Evolutionary conservation across 345 rosid genomes (phyloP).

Genomic region (Populus tremula): DNA sequence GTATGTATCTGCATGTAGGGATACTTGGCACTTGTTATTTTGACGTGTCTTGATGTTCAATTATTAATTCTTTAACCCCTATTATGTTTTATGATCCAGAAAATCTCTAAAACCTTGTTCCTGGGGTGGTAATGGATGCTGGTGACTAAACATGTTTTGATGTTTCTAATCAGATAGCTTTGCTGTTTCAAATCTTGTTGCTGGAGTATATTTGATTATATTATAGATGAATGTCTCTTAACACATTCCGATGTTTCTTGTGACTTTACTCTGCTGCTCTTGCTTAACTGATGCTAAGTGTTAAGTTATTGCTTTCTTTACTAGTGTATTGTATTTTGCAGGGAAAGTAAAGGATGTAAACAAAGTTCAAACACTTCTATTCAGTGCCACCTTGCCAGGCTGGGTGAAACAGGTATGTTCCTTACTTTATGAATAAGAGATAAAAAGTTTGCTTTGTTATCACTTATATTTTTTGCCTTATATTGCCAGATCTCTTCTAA

Average conservation of each 20-base stretch:
- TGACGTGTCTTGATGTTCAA: not conserved
- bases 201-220: not conserved
- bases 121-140: not conserved
- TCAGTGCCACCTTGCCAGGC: constrained; percentile 87
- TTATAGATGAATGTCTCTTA: not conserved
- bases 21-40: not conserved
- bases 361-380: constrained; percentile 96
- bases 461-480: constrained; percentile 7
- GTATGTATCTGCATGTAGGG: constrained; percentile 31
- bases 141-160: not conserved
- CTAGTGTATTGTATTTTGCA: constrained; percentile 26
- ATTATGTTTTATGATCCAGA: not conserved
- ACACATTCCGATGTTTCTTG: not conserved
- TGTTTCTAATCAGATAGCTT: not conserved
- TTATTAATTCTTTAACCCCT: not conserved
- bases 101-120: not conserved
- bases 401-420: constrained; percentile 84
- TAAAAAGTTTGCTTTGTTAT: not conserved
- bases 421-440: constrained; percentile 4
- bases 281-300: not conserved
- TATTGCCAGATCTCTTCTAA: constrained; percentile 54
- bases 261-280: not conserved
- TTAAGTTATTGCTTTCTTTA: not conserved
- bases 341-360: constrained; percentile 82
- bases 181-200: not conserved